Base-by-base conservation (phyloP, 176 grass and related monocot genomes). In the Alloteropsis semialata region DNA sequence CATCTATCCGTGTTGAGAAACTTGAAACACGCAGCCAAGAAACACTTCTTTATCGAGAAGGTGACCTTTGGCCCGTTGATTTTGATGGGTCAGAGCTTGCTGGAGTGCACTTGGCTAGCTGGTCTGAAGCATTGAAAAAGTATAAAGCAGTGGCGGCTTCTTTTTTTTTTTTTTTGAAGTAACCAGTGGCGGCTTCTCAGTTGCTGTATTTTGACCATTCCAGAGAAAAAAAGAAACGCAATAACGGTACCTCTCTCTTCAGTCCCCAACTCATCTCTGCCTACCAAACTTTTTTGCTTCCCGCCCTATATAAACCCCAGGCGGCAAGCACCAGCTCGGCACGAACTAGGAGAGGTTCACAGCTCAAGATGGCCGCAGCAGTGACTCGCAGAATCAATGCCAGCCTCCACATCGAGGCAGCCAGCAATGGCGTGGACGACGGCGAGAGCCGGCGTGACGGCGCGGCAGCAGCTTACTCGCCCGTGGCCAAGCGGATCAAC, bases 371-470 rank as follows among this genome's bases (percentile, higher is more conserved):
- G 81, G 74, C 76, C 0, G 48, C 50, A 32, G 81, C 68, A 15
- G 76, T 67, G 45, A 88, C 80, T 46, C 86, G 80, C 66, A 13
- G 86, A 68, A 4, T 37, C 56, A 54, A 83, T 41, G 80, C 45
- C 42, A 8, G 19, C 57, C 66, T 88, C 65, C 80, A 69, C 6
- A 57, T 73, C 37, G 80, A 78, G 4, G 25, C 34, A 12, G 22
- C 36, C n/a, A n/a, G 36, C 32, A 11, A 42, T 14, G 45, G 3
- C 34, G 27, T 21, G 18, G 62, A 38, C 14, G 12, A 37, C 6
- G 44, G 10, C 2, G 55, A 82, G 18, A 69, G 25, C 63, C 13
- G 34, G 8, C 48, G 8, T 16, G 2, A 1, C n/a, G 33, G n/a
- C 53, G 8, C 42, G 1, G 79, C 42, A 2, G 79, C 9, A 25